Base-by-base conservation (phyloP, 1,139 yeast genomes). In the Candida labiduridarum region DNA sequence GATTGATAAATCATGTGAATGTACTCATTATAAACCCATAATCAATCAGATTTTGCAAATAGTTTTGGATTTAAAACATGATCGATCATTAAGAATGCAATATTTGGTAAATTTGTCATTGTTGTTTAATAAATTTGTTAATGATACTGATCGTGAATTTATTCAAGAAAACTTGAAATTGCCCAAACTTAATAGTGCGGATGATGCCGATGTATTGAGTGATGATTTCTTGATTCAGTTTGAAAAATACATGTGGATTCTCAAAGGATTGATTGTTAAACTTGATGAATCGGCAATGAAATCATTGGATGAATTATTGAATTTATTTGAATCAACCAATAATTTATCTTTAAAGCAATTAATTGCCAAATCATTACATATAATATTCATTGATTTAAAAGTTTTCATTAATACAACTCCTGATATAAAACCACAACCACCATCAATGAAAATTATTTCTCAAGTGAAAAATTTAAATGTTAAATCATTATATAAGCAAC, bases 401-500 rank as follows among this genome's bases (percentile, higher is more conserved):
- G 71, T 87, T 3, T 80, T 86, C 56, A 69, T 76, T 46, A 83
- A 80, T 59, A 58, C 62, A 39, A 62, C 41, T 61, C 64, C 35
- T 47, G 38, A 36, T 34, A 27, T 44, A 14, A 43, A 43, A 34
- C 59, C 38, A 4, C 22, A 19, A 19, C 22, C 3, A 19, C 22
- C 22, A 4, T 19, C 22, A 10, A 58, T 56, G 27, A 63, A 66
- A 45, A 56, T 77, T 41, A 83, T 81, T 38, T 74, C 80, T 2
- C 76, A 77, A 40, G 82, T 80, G 15, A 66, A 77, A 56, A 82
- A 83, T 53, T 74, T 86, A 51, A 80, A 84, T 52, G 80, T 87
- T 25, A 79, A 87, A 51, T 65, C 80, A 42, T 73, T 94, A 30
- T 88, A 87, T 72, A 90, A 89, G 63, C 98, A 94, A 62, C 84